Evolutionary conservation across 768 basidiomycete species (phyloP).

Genomic region (Lactifluus rugatus): DNA sequence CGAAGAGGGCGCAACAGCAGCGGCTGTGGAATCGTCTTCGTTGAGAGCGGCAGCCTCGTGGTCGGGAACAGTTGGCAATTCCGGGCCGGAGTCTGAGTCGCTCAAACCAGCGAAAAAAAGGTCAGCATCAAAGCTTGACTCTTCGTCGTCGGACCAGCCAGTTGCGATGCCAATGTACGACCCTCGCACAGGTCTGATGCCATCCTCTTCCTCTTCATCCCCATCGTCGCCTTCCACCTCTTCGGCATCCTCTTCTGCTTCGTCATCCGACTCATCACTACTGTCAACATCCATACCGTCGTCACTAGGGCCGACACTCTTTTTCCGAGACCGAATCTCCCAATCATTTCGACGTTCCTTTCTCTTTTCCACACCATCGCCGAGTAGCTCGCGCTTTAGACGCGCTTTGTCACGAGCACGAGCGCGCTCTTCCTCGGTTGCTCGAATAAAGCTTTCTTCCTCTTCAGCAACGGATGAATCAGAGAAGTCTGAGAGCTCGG

Average conservation of each 20-base stretch:
- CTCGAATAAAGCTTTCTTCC: conserved; percentile 18
- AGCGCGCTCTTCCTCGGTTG: conserved; percentile 14
- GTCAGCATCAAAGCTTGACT: conserved; percentile 74
- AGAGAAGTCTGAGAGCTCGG: conserved; percentile 16
- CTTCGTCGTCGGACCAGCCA: conserved; percentile 72
- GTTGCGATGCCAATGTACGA: conserved; percentile 58
- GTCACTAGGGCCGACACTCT: conserved; percentile 33
- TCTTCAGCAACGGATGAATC: conserved; percentile 18
- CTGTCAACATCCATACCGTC: conserved; percentile 56
- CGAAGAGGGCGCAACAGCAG: not conserved
- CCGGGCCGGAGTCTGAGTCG: conserved; percentile 37
- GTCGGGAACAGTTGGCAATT: conserved; percentile 24
- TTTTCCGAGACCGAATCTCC: conserved; percentile 18
- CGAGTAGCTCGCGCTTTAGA: conserved; percentile 49
- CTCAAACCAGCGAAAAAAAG: conserved; percentile 75
- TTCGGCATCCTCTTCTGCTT: conserved; percentile 41
- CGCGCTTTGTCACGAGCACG: conserved; percentile 36
- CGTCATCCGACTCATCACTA: conserved; percentile 45
- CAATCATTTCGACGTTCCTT: conserved; percentile 23
- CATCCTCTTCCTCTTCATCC: conserved; percentile 27
- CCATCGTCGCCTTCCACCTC: conserved; percentile 44
- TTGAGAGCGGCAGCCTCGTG: conserved; percentile 26
- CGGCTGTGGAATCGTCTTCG: conserved; percentile 26
- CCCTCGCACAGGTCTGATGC: conserved; percentile 24
- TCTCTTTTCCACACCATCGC: conserved; percentile 35